Base-by-base conservation (phyloP, 768 basidiomycete species). In the Rhodotorula paludigena region DNA sequence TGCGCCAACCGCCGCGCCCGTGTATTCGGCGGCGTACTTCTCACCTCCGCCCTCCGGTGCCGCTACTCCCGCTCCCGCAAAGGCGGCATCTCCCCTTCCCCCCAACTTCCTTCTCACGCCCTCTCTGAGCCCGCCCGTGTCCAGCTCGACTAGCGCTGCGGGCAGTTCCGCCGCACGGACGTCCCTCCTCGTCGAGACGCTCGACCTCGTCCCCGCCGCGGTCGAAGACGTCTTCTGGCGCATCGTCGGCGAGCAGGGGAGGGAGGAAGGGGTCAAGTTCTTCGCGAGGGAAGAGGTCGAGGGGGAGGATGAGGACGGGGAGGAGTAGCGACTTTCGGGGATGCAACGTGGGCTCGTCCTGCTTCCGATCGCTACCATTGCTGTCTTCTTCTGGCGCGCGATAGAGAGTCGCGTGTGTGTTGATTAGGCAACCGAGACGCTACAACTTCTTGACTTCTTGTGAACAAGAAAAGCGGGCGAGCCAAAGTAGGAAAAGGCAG, bases 231-330 rank as follows among this genome's bases (percentile, higher is more conserved):
- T 45, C 47, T 72, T 72, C 35, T 72, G 71, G 71, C 32, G 38
- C 41, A 49, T 72, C 14, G 71, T 72, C 7, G 71, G 71, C 5
- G 60, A 62, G 32, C 57, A 51, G 20, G 71, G 66, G 35, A 51
- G 64, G 53, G 10, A 10, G 15, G 71, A 72, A 39, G 71, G 71
- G 14, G 71, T 72, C 12, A 52, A 65, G 57, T 72, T 72, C 53
- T 72, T 72, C 30, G 44, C 57, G 33, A 42, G 36, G 20, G 38
- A n/a, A 25, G 63, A 52, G 44, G n/a, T 5, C 15, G 25, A 4
- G 16, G 30, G 6, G 39, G 64, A 54, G 28, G 69, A 47, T 1
- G 63, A 48, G 15, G 60, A 56, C 1, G 67, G 49, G 23, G 32
- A 38, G 25, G 25, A 9, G 30, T 15, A 51, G n/a, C n/a, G n/a